Conservation (phyloP, 495 filamentous ascomycete genomes). For the Sabuloglossum arenarium region DNA sequence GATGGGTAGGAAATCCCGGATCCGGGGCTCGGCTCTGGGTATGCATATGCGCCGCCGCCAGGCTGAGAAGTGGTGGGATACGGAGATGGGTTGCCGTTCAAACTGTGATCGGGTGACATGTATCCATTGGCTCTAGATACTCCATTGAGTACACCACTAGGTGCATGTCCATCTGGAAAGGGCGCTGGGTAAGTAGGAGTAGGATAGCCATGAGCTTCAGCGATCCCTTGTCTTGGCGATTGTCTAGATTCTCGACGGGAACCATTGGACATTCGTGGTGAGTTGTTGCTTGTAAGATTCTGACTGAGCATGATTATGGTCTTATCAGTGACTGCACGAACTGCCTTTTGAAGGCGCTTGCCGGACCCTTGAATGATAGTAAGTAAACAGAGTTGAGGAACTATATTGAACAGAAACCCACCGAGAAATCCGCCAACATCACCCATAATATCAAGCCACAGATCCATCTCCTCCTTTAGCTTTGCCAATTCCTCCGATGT, state of each 20-base stretch:
- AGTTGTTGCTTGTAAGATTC: conserved; percentile 9
- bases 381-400: neutral
- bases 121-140: conserved; percentile 2
- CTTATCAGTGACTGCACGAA: conserved; percentile 15
- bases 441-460: conserved; percentile 44
- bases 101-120: conserved; percentile 2
- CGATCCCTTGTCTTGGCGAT: neutral
- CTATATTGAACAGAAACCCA: conserved; percentile 15
- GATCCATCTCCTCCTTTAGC: conserved; percentile 42
- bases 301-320: conserved; percentile 12
- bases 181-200: neutral
- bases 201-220: neutral
- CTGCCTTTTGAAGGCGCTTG: conserved; percentile 13
- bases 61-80: neutral
- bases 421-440: conserved; percentile 42
- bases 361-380: conserved; percentile 18
- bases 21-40: neutral
- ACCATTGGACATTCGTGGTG: neutral
- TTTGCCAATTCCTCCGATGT: conserved; percentile 28
- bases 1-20: neutral
- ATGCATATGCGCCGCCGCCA: neutral
- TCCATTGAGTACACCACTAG: neutral
- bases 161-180: neutral
- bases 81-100: neutral
- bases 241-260: conserved; percentile 1